Percentiles rank a stretch among this genome's conserved stretches.
Conservation (phyloP, 495 filamentous ascomycete species). For the Neurospora cerealis region DNA sequence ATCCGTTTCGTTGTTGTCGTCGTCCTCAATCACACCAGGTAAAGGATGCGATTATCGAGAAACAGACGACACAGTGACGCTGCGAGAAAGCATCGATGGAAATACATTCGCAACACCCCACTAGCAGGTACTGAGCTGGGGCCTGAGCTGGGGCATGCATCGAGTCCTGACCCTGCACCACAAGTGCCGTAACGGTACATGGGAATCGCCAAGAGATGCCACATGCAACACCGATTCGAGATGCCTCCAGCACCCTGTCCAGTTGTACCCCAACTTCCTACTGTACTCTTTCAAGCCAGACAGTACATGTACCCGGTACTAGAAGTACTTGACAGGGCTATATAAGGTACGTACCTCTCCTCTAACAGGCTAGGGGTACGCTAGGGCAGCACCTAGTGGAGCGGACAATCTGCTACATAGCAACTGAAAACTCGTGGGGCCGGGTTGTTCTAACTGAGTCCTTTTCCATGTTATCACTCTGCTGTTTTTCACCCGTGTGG, state of each 20-base stretch:
- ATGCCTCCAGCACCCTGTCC: not conserved
- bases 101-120: not conserved
- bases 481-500: not conserved
- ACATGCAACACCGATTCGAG: not conserved
- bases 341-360: not conserved
- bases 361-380: not conserved
- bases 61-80: not conserved
- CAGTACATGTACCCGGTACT: not conserved
- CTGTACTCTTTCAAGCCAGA: not conserved
- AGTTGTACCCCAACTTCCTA: not conserved
- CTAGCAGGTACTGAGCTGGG: not conserved
- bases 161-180: not conserved
- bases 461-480: not conserved
- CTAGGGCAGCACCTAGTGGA: not conserved
- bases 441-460: not conserved
- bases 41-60: not conserved
- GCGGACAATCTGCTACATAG: not conserved
- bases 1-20: not conserved
- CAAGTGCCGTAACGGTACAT: not conserved
- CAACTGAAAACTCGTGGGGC: not conserved
- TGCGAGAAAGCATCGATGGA: not conserved
- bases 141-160: not conserved
- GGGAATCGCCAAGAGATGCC: not conserved
- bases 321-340: not conserved
- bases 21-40: not conserved